These are phyloP conservation scores for Pulveroboletus sp. DNA, from an alignment of 768 basidiomycete genomes.

Conservation along the genomic window DNA sequence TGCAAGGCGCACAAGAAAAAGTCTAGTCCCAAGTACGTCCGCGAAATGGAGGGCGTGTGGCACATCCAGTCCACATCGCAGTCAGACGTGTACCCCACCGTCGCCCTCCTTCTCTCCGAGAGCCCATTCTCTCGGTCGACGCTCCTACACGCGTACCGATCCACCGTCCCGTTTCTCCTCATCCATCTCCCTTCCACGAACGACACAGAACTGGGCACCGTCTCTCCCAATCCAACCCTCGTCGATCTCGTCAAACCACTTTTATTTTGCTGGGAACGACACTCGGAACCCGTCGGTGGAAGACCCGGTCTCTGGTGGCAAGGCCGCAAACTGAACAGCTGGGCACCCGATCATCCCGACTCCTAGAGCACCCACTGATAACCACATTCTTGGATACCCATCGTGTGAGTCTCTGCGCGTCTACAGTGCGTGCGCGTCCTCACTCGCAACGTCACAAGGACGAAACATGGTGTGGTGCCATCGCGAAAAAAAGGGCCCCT, in stretches of 20 bases:
- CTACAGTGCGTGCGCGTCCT: not conserved
- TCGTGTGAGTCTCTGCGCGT: not conserved
- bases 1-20: constrained; percentile 92
- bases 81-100: constrained; percentile 21
- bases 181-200: constrained; percentile 60
- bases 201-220: constrained; percentile 2
- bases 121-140: constrained; percentile 76
- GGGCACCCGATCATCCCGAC: constrained; percentile 13
- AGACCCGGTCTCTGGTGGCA: constrained; percentile 45
- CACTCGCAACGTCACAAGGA: not conserved
- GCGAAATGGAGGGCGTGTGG: constrained; percentile 91
- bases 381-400: not conserved
- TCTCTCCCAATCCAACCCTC: constrained; percentile 24
- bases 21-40: constrained; percentile 72
- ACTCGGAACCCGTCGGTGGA: too few species aligned
- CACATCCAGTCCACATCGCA: constrained; percentile 29
- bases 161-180: constrained; percentile 75
- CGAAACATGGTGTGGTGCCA: not conserved
- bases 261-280: constrained; percentile 24
- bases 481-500: not conserved
- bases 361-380: not conserved
- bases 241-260: constrained; percentile 19
- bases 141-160: constrained; percentile 67
- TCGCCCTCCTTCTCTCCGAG: constrained; percentile 80
- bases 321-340: constrained; percentile 17